A percentile compares a stretch with the other conserved stretches of the same genome.
Conservation (phyloP, 495 filamentous ascomycete genomes). For the Stereocaulon alpinum region DNA sequence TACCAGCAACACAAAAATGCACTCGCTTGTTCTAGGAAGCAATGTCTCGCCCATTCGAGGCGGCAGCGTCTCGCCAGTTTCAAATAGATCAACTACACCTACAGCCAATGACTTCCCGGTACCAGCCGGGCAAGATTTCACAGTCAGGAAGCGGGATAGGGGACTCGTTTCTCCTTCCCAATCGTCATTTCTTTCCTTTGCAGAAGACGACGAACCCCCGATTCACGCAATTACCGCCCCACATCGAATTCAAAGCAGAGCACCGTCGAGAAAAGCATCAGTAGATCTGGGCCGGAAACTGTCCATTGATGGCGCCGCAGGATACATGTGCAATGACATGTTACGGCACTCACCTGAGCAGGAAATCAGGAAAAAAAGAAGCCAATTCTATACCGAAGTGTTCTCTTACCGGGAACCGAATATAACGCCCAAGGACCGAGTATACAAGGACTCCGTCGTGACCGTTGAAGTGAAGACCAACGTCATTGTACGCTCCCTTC, state of each 20-base stretch:
- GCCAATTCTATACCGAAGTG: constrained; percentile 49
- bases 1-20: constrained; percentile 9
- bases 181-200: constrained; percentile 20
- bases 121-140: constrained; percentile 11
- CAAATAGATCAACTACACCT: constrained; percentile 9
- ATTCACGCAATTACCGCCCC: constrained; percentile 9
- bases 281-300: neutral
- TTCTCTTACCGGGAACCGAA: constrained; percentile 45
- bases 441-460: constrained; percentile 57
- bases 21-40: neutral
- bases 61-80: constrained; percentile 1
- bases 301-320: constrained; percentile 1
- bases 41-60: constrained; percentile 7
- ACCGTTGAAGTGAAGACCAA: constrained; percentile 80
- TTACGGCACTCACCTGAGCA: constrained; percentile 16
- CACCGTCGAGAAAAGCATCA: constrained; percentile 12
- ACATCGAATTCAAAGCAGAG: constrained; percentile 18
- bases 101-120: constrained; percentile 20
- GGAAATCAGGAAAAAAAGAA: constrained; percentile 29
- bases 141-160: constrained; percentile 19
- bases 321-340: neutral
- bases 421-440: constrained; percentile 44
- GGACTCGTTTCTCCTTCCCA: constrained; percentile 20
- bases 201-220: constrained; percentile 14
- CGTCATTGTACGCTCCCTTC: constrained; percentile 49